phyloP scores from a whole-genome alignment of 2,329 filamentous ascomycete species.

The Aspergillus sergii region DNA sequence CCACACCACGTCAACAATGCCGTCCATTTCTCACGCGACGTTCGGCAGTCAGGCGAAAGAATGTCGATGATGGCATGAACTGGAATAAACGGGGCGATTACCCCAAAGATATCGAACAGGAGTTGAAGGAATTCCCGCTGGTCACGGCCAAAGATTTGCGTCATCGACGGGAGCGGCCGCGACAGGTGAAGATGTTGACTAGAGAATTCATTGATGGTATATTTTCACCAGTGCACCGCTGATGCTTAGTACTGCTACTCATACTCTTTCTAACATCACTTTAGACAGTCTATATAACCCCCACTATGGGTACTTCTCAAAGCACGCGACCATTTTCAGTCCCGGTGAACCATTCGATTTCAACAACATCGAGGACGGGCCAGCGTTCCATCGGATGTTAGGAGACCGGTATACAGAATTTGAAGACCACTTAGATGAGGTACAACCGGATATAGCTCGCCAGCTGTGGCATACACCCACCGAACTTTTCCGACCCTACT shows the following conservation, averaged over 20 bases:
- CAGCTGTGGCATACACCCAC: conserved; percentile 99
- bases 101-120: conserved; percentile 73
- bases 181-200: conserved; percentile 92
- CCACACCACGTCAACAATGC: conserved; percentile 32
- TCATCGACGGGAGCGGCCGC: conserved; percentile 72
- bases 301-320: conserved; percentile 93
- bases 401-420: conserved; percentile 84
- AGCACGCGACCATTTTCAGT: conserved; percentile 93
- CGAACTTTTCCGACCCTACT: conserved; percentile 93
- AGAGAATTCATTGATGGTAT: conserved; percentile 95
- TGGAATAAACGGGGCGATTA: conserved; percentile 87
- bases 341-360: conserved; percentile 93
- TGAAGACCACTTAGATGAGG: conserved; percentile 80
- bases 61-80: conserved; percentile 61
- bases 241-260: background rate
- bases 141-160: conserved; percentile 82
- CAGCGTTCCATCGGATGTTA: conserved; percentile 77
- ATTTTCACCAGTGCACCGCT: conserved; percentile 18
- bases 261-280: background rate
- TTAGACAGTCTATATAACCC: conserved; percentile 92
- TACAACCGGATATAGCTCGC: conserved; percentile 71
- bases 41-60: conserved; percentile 40
- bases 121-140: conserved; percentile 79
- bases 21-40: conserved; percentile 41
- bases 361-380: conserved; percentile 75